Base-by-base conservation (phyloP, 2,329 filamentous ascomycete species). In the Fusarium sp. region DNA sequence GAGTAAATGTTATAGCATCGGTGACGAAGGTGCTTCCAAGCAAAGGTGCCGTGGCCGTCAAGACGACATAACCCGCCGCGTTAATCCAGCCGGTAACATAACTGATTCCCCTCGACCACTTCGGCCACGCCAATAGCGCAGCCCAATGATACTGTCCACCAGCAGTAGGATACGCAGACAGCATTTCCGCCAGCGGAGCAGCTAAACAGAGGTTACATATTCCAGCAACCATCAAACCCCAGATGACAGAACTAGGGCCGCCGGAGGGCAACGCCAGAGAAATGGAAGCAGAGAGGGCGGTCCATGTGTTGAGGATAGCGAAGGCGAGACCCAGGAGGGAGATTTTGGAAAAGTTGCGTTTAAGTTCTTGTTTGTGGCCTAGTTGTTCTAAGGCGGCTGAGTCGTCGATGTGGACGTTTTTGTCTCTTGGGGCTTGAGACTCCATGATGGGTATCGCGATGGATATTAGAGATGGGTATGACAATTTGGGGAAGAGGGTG, bases 81-180 rank as follows among this genome's bases (percentile, higher is more conserved):
- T 90, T 91, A 77, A 90, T 92, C 90, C 91, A 93, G 29, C 91
- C 91, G 0, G 90, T 92, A 48, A 89, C 86, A 82, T 90, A 93
- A 48, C 89, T 90, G 13, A 92, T 84, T 30, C 88, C 81, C 1
- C 88, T 87, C 20, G 87, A 86, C 83, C 85, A 91, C 58, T 79
- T 80, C 62, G 85, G 83, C 83, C 88, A 90, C 32, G 86, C 84
- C 67, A 93, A 81, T 53, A 88, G 81, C 57, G 91, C 90, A 4
- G 90, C 91, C 91, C 91, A 93, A 76, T 93, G 90, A 70, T 93
- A 93, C 78, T 91, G 86, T 16, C 87, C 89, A 69, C 86, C 87
- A 5, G 87, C 86, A 3, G 83, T 85, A 2, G 84, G 84, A 61
- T 89, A 92, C 0, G 89, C 88, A 0, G 88, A 90, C 12, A 92